phyloP scores from a whole-genome alignment of 176 grass and related monocot genomes.

The Oryza australiensis region DNA sequence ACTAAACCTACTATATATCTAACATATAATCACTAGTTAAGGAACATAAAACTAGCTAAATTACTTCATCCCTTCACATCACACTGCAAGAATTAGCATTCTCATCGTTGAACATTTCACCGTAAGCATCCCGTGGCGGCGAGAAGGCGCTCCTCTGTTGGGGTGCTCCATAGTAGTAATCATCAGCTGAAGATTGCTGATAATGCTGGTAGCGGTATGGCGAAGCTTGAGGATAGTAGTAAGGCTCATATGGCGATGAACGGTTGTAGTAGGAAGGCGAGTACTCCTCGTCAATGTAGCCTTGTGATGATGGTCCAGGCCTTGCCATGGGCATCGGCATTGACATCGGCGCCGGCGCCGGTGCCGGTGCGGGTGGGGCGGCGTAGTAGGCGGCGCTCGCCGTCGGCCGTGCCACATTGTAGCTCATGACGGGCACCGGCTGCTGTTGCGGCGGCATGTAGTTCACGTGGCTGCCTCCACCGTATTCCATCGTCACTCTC shows the following conservation, averaged over 20 bases:
- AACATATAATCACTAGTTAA: constrained; percentile 23
- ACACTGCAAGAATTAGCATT: constrained; percentile 61
- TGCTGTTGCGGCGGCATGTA: constrained; percentile 24
- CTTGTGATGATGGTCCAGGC: constrained; percentile 38
- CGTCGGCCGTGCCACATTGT: constrained; percentile 56
- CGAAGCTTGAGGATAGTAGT: constrained; percentile 41
- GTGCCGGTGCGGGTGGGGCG: constrained; percentile 9
- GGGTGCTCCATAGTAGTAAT: constrained; percentile 57
- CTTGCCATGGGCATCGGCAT: constrained; percentile 11
- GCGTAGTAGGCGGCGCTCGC: constrained; percentile 61
- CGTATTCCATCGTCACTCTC: constrained; percentile 42
- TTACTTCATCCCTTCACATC: constrained; percentile 41
- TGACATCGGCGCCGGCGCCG: neutral
- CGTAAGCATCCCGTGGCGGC: constrained; percentile 41
- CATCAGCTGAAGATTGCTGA: constrained; percentile 1
- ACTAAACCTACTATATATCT: constrained; percentile 19
- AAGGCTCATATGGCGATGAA: constrained; percentile 38
- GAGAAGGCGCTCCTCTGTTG: constrained; percentile 43
- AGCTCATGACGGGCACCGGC: constrained; percentile 49
- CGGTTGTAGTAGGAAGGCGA: constrained; percentile 41
- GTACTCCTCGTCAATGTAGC: constrained; percentile 50
- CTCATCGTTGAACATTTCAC: constrained; percentile 67
- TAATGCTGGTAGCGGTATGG: constrained; percentile 33
- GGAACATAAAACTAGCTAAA: constrained; percentile 28
- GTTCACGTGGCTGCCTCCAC: neutral